These are phyloP conservation scores for Dichotomocladium elegans DNA, from an alignment of 371 early-diverging fungal genomes.

Conservation along the genomic window DNA sequence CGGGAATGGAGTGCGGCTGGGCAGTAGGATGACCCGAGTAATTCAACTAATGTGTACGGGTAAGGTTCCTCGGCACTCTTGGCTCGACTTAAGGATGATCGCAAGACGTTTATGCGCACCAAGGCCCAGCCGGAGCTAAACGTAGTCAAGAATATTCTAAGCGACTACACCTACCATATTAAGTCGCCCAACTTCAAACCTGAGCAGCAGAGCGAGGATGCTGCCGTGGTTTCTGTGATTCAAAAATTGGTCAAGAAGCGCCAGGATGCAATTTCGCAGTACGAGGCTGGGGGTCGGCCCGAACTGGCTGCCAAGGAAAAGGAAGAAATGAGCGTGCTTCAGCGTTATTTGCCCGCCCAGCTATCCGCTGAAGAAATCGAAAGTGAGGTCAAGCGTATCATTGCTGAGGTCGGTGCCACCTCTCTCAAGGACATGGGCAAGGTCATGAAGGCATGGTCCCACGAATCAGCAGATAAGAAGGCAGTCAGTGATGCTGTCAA, in stretches of 20 bases:
- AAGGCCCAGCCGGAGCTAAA: constrained; percentile 65
- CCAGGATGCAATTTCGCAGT: constrained; percentile 65
- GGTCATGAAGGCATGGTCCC: constrained; percentile 72
- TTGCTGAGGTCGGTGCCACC: constrained; percentile 54
- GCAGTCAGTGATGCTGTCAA: constrained; percentile 64
- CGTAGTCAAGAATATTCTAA: constrained; percentile 68
- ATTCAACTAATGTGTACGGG: not conserved
- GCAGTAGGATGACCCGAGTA: not conserved
- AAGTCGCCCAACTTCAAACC: constrained; percentile 52
- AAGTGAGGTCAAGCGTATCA: constrained; percentile 42
- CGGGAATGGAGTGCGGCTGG: not conserved
- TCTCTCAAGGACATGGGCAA: constrained; percentile 67
- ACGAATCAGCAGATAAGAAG: constrained; percentile 63
- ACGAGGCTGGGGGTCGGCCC: constrained; percentile 54
- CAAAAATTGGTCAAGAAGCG: constrained; percentile 73
- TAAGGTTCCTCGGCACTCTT: constrained; percentile 15
- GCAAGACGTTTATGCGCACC: constrained; percentile 70
- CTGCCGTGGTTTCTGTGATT: constrained; percentile 50
- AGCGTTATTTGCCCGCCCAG: constrained; percentile 66
- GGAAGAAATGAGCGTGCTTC: constrained; percentile 57
- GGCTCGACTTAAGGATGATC: constrained; percentile 55
- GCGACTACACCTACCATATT: constrained; percentile 70
- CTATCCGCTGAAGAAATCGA: constrained; percentile 67
- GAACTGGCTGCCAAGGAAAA: constrained; percentile 67
- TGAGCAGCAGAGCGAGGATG: constrained; percentile 31